These are phyloP conservation scores for Sporothrix globosa DNA, from an alignment of 2,329 filamentous ascomycete species.

Conservation along the genomic window DNA sequence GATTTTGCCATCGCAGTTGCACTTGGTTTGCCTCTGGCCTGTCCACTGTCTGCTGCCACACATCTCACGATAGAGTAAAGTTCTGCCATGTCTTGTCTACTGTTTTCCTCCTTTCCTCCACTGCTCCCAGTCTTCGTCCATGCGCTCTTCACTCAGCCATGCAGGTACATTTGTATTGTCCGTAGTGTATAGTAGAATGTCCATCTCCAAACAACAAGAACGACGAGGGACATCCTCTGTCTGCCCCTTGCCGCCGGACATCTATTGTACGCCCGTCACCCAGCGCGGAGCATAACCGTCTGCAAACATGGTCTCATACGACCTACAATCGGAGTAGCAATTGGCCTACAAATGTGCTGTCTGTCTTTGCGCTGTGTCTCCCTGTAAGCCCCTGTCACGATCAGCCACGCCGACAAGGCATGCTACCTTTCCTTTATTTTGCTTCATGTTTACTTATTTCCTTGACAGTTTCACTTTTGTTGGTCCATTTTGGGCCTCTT, in stretches of 20 bases:
- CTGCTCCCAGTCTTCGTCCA: too few relatives aligned
- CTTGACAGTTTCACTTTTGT: neutral
- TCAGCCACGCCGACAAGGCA: neutral
- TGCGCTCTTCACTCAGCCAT: too few relatives aligned
- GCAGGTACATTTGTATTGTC: neutral
- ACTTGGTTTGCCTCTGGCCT: neutral
- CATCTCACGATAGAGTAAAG: neutral
- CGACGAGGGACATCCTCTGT: neutral
- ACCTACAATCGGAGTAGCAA: too few relatives aligned
- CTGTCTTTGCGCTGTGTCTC: neutral
- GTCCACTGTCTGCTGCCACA: constrained; percentile 16
- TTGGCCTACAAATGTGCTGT: too few relatives aligned
- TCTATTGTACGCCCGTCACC: neutral
- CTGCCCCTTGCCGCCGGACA: neutral
- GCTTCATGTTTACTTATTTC: neutral
- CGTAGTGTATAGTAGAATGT: neutral
- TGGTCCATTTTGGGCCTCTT: constrained; percentile 19
- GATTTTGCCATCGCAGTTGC: neutral
- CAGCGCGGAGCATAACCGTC: constrained; percentile 1
- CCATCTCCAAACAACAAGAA: neutral
- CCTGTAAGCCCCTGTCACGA: constrained; percentile 1
- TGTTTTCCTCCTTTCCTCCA: too few relatives aligned
- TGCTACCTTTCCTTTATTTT: neutral
- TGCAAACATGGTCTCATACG: neutral
- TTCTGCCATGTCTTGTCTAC: constrained; percentile 1